These are phyloP conservation scores for Melampsora abietis-canadensis DNA, from an alignment of 1,284 basidiomycete genomes.

Conservation along the genomic window DNA sequence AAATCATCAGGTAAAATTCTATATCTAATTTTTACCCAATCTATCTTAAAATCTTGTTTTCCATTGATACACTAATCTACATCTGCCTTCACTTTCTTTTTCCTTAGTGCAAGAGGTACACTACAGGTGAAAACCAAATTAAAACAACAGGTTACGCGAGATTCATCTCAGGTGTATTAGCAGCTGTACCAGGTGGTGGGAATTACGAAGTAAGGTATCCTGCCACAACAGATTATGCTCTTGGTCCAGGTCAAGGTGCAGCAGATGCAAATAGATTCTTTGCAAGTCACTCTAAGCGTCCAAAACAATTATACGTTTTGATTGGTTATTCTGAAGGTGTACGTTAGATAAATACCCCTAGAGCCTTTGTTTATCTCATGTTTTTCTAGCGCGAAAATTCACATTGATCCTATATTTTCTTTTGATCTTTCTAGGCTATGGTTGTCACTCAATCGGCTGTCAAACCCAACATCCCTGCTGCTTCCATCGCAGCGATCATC, in stretches of 20 bases:
- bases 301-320: conserved; percentile 29
- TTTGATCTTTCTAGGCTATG: conserved; percentile 16
- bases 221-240: conserved; percentile 15
- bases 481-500: not conserved
- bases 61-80: too few species aligned
- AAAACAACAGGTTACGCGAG: conserved; percentile 8
- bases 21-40: not conserved
- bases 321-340: conserved; percentile 42
- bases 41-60: too few species aligned
- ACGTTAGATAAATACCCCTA: too few species aligned
- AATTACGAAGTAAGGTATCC: conserved; percentile 9
- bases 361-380: too few species aligned
- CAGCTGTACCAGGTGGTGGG: conserved; percentile 6
- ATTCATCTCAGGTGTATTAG: conserved; percentile 1
- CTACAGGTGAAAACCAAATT: conserved; percentile 10
- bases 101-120: conserved; percentile 21
- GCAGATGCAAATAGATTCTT: not conserved
- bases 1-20: not conserved
- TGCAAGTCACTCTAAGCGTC: not conserved
- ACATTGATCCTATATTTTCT: too few species aligned
- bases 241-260: conserved; percentile 8
- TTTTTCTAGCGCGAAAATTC: too few species aligned
- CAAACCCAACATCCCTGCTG: not conserved
- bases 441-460: not conserved
- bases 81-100: not conserved